Percentiles rank a stretch among this genome's conserved stretches.
These are phyloP conservation scores for Sonneratia caseolaris DNA, from an alignment of 345 rosid genomes.

Conservation along the genomic window DNA sequence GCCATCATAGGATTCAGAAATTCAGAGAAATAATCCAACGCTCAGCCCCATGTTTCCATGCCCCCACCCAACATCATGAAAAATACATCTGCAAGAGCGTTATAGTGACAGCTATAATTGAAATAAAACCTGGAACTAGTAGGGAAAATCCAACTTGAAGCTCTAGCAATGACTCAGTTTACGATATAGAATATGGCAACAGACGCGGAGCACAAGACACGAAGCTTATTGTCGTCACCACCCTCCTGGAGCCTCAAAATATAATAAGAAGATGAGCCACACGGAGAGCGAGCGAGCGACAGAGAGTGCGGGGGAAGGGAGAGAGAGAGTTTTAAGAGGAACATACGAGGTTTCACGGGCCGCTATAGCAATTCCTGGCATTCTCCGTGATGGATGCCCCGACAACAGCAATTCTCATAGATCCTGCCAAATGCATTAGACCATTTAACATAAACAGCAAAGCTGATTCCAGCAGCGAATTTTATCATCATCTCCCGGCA, in stretches of 20 bases:
- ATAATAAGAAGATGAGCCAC: not conserved
- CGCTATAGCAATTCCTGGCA: not conserved
- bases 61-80: not conserved
- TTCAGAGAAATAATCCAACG: not conserved
- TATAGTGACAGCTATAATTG: not conserved
- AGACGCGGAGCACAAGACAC: not conserved
- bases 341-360: constrained; percentile 1
- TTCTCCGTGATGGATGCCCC: not conserved
- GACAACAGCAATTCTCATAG: not conserved
- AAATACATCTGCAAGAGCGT: not conserved
- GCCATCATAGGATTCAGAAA: not conserved
- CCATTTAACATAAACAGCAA: not conserved
- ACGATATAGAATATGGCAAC: not conserved
- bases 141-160: not conserved
- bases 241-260: not conserved
- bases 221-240: not conserved
- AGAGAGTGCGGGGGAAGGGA: not conserved
- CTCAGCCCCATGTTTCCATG: not conserved
- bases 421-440: not conserved
- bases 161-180: not conserved
- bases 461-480: not conserved
- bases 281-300: not conserved
- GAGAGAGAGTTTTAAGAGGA: not conserved
- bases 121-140: not conserved
- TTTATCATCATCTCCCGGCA: not conserved